These are phyloP conservation scores for Cryphonectria nitschkei DNA, from an alignment of 2,329 filamentous ascomycete species.

Conservation along the genomic window DNA sequence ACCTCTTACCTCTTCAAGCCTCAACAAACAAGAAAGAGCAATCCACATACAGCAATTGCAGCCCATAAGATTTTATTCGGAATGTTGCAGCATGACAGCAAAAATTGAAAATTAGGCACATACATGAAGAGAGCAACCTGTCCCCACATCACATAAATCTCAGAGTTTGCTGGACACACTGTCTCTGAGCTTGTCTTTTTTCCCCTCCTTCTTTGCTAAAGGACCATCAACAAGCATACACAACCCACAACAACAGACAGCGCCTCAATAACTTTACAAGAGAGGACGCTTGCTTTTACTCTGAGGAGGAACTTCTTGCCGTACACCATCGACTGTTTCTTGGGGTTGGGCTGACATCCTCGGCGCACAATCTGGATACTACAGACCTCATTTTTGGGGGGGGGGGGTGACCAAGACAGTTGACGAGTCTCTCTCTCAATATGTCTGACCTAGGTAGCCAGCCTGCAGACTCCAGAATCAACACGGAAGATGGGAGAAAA, in stretches of 20 bases:
- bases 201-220: background rate
- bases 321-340: background rate
- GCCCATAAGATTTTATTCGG: background rate
- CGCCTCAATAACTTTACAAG: background rate
- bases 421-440: background rate
- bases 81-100: background rate
- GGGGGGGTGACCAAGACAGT: background rate
- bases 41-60: background rate
- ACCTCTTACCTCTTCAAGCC: background rate
- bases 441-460: background rate
- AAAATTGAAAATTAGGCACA: background rate
- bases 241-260: background rate
- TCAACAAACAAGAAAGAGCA: background rate
- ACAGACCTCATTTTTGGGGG: background rate
- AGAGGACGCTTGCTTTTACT: background rate
- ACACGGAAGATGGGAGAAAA: conserved; percentile 40
- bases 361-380: background rate
- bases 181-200: background rate
- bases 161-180: background rate
- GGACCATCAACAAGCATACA: background rate
- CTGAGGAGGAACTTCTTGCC: background rate
- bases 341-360: background rate
- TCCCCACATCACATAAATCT: background rate
- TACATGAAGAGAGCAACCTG: background rate
- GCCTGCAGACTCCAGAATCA: conserved; percentile 41